Conservation (phyloP, 495 filamentous ascomycete genomes). For the Letharia columbiana region DNA sequence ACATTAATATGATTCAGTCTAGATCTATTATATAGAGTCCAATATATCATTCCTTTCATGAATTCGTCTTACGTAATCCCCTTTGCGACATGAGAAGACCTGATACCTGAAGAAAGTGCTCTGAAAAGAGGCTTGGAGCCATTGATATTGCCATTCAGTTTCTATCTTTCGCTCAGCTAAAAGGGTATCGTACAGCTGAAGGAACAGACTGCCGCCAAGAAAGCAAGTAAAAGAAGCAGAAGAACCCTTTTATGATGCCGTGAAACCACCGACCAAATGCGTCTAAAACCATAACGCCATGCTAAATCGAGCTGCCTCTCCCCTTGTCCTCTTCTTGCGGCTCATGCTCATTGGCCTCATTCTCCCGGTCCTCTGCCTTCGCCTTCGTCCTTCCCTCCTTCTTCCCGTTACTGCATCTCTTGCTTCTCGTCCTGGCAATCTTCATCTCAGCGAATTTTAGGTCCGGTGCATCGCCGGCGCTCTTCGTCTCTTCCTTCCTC, state of each 20-base stretch:
- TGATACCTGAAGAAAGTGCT: too few species aligned
- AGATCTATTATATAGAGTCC: too few species aligned
- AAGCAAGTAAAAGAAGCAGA: not conserved
- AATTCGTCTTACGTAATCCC: too few species aligned
- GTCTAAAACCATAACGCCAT: conserved; percentile 9
- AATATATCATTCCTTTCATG: too few species aligned
- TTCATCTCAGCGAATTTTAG: conserved; percentile 8
- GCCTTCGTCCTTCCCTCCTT: conserved; percentile 22
- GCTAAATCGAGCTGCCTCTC: conserved; percentile 17
- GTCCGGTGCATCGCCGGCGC: conserved; percentile 12
- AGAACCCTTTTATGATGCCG: not conserved
- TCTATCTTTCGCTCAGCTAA: not conserved
- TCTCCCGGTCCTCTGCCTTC: conserved; percentile 24
- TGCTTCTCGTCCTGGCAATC: conserved; percentile 3
- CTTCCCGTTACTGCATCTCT: conserved; percentile 12
- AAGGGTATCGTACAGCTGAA: conserved; percentile 5
- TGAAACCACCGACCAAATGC: not conserved
- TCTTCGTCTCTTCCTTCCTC: conserved; percentile 29
- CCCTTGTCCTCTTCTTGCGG: not conserved
- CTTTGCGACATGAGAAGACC: too few species aligned
- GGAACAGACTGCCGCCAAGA: not conserved
- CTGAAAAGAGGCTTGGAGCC: not conserved
- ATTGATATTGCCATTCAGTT: not conserved
- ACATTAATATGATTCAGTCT: too few species aligned
- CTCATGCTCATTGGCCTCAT: conserved; percentile 7